Base-by-base conservation (phyloP, 768 basidiomycete genomes). In the Cytidiella melzeri region DNA sequence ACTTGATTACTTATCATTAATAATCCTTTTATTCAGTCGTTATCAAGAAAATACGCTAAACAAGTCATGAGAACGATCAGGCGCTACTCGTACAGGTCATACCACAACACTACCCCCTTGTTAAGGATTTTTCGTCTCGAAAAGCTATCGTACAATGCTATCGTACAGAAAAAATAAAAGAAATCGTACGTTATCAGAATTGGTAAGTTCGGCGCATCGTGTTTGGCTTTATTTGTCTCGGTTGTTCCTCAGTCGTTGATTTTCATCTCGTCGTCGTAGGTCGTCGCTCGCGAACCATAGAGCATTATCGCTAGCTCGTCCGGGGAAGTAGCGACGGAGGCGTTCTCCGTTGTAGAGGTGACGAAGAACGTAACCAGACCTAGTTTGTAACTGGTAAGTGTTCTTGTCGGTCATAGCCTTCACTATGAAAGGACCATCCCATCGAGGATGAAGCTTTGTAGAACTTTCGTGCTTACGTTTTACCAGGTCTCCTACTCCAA, bases 361-460 rank as follows among this genome's bases (percentile, higher is more conserved):
- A 34, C 30, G 30, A 34, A 34, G 30, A 34, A 34, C 15, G 30
- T 34, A 34, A 15, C 30, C 30, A 34, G 30, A 7, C 30, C 30
- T 34, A 18, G 59, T 60, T 43, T 47, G 51, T 11, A 57, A 52
- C 51, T 57, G 59, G 50, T 60, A 57, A 44, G 59, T 60, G 41
- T 57, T 60, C 39, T 53, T 53, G 28, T 55, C 46, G 5, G 57
- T 52, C 25, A 47, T 15, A 34, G 45, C 45, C 18, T 52, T 44
- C n/a, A 52, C 39, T 11, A 52, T 47, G 53, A 60, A 60, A 0
- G 58, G 58, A 6, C 58, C 58, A 40, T 60, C 58, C 58, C 58
- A 60, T 12, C 54, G 50, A 1, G 56, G 56, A 46, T 60, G 58
- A 7, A 60, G 23, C 53, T 60, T 60, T 13, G 57, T 45, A 18